These are phyloP conservation scores for Hypoxylon sp. DNA, from an alignment of 2,329 filamentous ascomycete genomes.

Conservation along the genomic window DNA sequence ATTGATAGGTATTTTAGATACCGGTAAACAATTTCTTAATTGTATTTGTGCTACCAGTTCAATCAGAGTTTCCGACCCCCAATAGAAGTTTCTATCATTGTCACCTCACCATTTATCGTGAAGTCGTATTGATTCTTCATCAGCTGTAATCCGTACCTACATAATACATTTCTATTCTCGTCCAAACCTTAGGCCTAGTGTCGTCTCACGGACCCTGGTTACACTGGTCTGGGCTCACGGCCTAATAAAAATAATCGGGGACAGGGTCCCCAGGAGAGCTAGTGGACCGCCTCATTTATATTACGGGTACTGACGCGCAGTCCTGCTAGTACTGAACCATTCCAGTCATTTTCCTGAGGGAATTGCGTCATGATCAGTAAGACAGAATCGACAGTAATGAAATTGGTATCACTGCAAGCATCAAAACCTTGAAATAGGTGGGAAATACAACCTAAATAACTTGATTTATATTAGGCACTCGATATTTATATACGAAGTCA, in stretches of 20 bases:
- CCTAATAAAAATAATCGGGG: slow-evolving; percentile 37
- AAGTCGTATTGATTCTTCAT: slow-evolving; percentile 5
- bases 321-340: slow-evolving; percentile 1
- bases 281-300: slow-evolving; percentile 38
- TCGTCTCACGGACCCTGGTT: slow-evolving; percentile 9
- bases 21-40: slow-evolving; percentile 23
- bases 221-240: slow-evolving; percentile 27
- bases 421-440: background rate
- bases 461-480: background rate
- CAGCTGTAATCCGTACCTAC: background rate
- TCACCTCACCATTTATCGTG: slow-evolving; percentile 7
- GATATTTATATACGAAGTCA: slow-evolving; percentile 7
- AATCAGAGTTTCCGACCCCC: slow-evolving; percentile 9
- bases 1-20: slow-evolving; percentile 33
- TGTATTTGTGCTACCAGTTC: slow-evolving; percentile 12
- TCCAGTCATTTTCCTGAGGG: slow-evolving; percentile 14
- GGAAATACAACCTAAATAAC: background rate
- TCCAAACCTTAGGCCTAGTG: slow-evolving; percentile 5
- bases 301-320: slow-evolving; percentile 38
- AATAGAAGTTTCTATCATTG: slow-evolving; percentile 7
- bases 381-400: background rate
- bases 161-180: slow-evolving; percentile 12
- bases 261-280: slow-evolving; percentile 34
- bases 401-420: slow-evolving; percentile 1
- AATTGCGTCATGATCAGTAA: slow-evolving; percentile 40